Evolutionary conservation across 345 rosid species (phyloP), one percentile per base, ranked within the genome.

Genomic region (Arabidopsis arenosa): DNA sequence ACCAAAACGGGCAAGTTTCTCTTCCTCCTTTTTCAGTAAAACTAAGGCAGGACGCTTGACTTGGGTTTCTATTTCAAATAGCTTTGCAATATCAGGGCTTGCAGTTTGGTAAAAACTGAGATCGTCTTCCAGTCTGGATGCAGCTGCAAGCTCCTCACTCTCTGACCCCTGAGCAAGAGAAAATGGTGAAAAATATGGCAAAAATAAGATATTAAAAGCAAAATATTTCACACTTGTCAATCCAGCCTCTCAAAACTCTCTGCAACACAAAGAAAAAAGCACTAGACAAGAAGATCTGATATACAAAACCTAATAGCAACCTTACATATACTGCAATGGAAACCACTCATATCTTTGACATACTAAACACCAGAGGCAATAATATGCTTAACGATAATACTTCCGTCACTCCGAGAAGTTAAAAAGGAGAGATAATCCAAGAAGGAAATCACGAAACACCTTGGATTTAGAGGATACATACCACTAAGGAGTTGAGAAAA

Each of bases 41-140:
- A 84, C 82, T 45, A 81, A 70, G 55, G 81, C 78, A 73, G 86
- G 86, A 55, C 84, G 85, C 72, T 79, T 81, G 32, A 15, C 73
- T 49, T 43, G 62, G 51, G 78, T 68, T 30, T 69, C 66, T 32
- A 81, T 73, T 44, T 76, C 66, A 76, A 84, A 81, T 5, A 81
- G 48, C 80, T 81, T 78, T 15, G 83, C 86, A 70, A 84, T 74
- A 69, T 81, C 83, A 56, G 80, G 70, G 75, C 66, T 76, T 43
- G 74, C 47, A 39, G 84, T 81, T 76, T 81, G 84, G 77, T 84
- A 84, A 70, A 84, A 84, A 55, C 75, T 79, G 39, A 81, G 74
- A 74, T 84, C 84, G 39, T 75, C 75, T 28, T 66, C 72, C 44
- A 81, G 43, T 68, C 82, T 79, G 52, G 85, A 75, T 26, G 83